Percentiles rank a stretch among this genome's conserved stretches.
phyloP scores from a whole-genome alignment of 1,284 basidiomycete genomes.

The Wallemia ichthyophaga region DNA sequence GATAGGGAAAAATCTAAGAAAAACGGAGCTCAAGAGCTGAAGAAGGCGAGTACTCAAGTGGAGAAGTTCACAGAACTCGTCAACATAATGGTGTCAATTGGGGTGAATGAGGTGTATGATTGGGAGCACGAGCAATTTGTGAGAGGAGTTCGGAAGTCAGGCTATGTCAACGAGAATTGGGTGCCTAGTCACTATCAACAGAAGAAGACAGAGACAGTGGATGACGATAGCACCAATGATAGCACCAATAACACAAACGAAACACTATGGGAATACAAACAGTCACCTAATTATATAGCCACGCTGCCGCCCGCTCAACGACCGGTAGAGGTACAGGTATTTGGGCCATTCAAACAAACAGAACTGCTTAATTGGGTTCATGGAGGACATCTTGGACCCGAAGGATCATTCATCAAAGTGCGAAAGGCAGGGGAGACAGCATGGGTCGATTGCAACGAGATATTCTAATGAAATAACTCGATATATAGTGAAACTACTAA shows the following conservation, averaged over 20 bases:
- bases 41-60: not conserved
- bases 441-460: not conserved
- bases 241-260: not conserved
- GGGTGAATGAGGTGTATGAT: constrained; percentile 1
- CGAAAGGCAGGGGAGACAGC: not conserved
- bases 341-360: not conserved
- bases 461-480: too few relatives aligned
- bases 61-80: not conserved
- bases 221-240: not conserved
- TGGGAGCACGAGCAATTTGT: constrained; percentile 4
- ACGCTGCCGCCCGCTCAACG: not conserved
- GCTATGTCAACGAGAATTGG: not conserved
- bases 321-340: not conserved
- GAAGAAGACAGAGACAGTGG: not conserved
- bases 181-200: not conserved
- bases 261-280: not conserved
- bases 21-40: constrained; percentile 12
- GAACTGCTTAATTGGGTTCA: not conserved
- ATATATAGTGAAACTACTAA: not conserved
- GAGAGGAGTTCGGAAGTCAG: not conserved
- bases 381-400: not conserved
- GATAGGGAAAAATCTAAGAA: constrained; percentile 27
- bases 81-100: not conserved
- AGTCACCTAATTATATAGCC: not conserved
- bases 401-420: not conserved